A percentile compares a stretch with the other conserved stretches of the same genome.
Conservation (phyloP, 306 rosid species). For the Trifolium subterraneum region DNA sequence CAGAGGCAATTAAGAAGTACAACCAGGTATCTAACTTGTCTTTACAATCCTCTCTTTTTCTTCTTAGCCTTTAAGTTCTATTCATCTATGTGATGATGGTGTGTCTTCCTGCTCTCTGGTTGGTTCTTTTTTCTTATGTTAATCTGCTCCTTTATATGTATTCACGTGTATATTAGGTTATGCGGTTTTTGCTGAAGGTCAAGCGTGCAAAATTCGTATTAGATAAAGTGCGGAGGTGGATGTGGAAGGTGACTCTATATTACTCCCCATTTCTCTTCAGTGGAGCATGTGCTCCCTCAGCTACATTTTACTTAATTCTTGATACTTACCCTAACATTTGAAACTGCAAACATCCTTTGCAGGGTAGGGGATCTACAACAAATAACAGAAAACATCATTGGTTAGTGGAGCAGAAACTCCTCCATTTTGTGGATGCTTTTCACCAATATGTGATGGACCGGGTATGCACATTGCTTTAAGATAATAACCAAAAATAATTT, state of each 20-base stretch:
- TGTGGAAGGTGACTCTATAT: conserved; percentile 82
- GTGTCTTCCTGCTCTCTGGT: conserved; percentile 21
- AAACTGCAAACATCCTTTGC: conserved; percentile 47
- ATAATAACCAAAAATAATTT: conserved; percentile 30
- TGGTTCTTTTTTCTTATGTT: conserved; percentile 34
- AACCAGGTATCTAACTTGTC: conserved; percentile 68
- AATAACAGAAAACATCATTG: conserved; percentile 75
- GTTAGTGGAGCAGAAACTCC: conserved; percentile 98
- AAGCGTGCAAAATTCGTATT: conserved; percentile 93
- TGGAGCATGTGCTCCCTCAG: conserved; percentile 19
- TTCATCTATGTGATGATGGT: conserved; percentile 26
- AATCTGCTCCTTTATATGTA: conserved; percentile 16
- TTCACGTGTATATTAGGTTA: conserved; percentile 59
- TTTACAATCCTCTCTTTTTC: background rate
- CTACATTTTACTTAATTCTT: conserved; percentile 30
- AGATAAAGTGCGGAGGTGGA: conserved; percentile 97
- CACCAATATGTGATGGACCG: conserved; percentile 99
- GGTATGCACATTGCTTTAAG: conserved; percentile 50
- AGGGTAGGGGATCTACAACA: conserved; percentile 73
- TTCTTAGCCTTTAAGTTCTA: conserved; percentile 28
- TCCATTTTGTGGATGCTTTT: conserved; percentile 98
- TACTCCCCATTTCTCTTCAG: conserved; percentile 32
- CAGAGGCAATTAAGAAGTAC: conserved; percentile 92
- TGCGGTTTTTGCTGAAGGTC: conserved; percentile 91
- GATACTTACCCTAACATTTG: conserved; percentile 21